Percentiles rank a stretch among this genome's conserved stretches.
Conservation (phyloP, 805 yeast genomes). For the Yamadazyma ubonensis region DNA sequence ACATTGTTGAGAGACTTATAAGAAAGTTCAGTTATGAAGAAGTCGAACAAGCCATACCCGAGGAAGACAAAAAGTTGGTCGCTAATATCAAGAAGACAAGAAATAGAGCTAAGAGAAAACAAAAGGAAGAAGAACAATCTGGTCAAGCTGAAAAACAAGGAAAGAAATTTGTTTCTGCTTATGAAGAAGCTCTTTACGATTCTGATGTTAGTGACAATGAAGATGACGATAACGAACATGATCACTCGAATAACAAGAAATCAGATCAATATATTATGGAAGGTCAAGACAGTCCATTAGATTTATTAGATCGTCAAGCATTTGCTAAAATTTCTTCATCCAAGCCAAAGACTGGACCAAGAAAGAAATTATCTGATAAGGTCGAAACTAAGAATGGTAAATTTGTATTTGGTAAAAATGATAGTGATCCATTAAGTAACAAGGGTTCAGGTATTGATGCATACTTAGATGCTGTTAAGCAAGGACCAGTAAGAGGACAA, state of each 20-base stretch:
- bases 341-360: constrained; percentile 63
- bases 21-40: constrained; percentile 88
- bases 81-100: constrained; percentile 82
- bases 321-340: constrained; percentile 87
- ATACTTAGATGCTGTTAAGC: constrained; percentile 88
- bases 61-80: constrained; percentile 79
- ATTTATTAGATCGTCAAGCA: constrained; percentile 81
- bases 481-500: constrained; percentile 93
- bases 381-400: constrained; percentile 64
- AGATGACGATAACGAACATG: constrained; percentile 43
- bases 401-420: constrained; percentile 58
- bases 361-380: constrained; percentile 37
- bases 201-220: constrained; percentile 59
- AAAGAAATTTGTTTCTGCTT: constrained; percentile 74
- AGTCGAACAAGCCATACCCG: constrained; percentile 85
- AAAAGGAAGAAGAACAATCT: constrained; percentile 34
- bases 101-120: constrained; percentile 79
- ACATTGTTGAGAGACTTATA: constrained; percentile 85
- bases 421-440: constrained; percentile 45
- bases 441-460: constrained; percentile 74
- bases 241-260: constrained; percentile 35
- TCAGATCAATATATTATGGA: constrained; percentile 72
- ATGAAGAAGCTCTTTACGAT: constrained; percentile 88
- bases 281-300: constrained; percentile 75
- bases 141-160: constrained; percentile 22